Percentiles rank a stretch among this genome's conserved stretches.
These are phyloP conservation scores for Candolleomyces efflorescens DNA, from an alignment of 768 basidiomycete genomes.

Conservation along the genomic window DNA sequence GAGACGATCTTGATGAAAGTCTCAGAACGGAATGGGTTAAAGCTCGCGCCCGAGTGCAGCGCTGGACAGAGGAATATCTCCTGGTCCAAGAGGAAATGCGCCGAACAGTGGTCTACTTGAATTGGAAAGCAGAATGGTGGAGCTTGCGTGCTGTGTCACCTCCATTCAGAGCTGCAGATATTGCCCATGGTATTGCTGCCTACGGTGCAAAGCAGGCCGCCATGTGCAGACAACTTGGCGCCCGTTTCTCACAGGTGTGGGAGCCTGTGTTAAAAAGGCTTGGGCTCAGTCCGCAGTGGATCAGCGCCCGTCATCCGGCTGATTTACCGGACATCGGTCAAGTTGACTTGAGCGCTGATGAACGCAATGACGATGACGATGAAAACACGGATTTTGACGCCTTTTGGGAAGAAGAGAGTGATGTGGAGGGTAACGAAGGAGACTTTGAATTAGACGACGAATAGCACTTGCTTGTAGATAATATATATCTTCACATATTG, in stretches of 20 bases:
- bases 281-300: too few species aligned
- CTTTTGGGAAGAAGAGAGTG: too few species aligned
- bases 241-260: neutral
- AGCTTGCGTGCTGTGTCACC: neutral
- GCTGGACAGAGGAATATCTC: constrained; percentile 15
- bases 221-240: neutral
- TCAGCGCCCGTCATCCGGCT: too few species aligned
- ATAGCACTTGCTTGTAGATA: too few species aligned
- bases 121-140: neutral
- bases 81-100: constrained; percentile 19
- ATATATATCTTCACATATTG: too few species aligned
- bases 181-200: neutral
- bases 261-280: too few species aligned
- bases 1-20: neutral
- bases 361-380: too few species aligned
- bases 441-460: too few species aligned
- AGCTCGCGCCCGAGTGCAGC: constrained; percentile 4
- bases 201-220: neutral
- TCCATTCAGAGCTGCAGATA: neutral
- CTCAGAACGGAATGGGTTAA: constrained; percentile 12
- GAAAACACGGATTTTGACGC: too few species aligned
- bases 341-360: too few species aligned
- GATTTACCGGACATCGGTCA: too few species aligned
- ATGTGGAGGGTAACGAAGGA: too few species aligned
- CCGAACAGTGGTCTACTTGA: neutral